Base-by-base conservation (phyloP, 257 asterid species). In the Jasminum sambac region DNA sequence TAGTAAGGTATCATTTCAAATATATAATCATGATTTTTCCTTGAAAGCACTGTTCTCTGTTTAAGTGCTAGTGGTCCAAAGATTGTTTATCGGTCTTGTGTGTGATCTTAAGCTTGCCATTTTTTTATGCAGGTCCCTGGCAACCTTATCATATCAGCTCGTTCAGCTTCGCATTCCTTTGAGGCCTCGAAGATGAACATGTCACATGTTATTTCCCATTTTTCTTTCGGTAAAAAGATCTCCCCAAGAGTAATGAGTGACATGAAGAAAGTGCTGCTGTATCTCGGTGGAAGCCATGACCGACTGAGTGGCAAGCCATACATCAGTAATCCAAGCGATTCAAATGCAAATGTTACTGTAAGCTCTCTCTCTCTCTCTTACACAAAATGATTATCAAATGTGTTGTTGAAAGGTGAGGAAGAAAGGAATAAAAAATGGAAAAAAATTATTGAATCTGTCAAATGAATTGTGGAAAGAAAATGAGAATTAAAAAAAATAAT, bases 151-250 rank as follows among this genome's bases (percentile, higher is more conserved):
- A 78, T 95, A 74, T 95, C 97, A 38, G 99, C 99, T 77, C 94
- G 83, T 75, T 95, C 98, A 23, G 87, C 89, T 65, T 76, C 90
- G 58, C 99, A 95, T 82, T 95, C 99, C 69, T 95, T 95, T 75
- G 98, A 95, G 75, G 88, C 89, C 73, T 85, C 99, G 74, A 83
- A 90, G 88, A 95, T 95, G 99, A 95, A 95, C 86, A 95, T 91
- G 95, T 91, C 98, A 0, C 99, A 89, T 76, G 81, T 87, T 57
- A 82, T 91, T 80, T 75, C 87, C 76, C 91, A 88, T 71, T 86
- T 95, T 74, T 84, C 94, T 50, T 95, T 95, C 38, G 99, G 98
- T 73, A 91, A 86, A 84, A 86, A 63, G 81, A 77, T 91, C 71
- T 71, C 95, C 72, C 89, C 96, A 39, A 77, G 82, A 74, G 86